These are phyloP conservation scores for Podaxis sp. DNA, from an alignment of 768 basidiomycete species.

Conservation along the genomic window DNA sequence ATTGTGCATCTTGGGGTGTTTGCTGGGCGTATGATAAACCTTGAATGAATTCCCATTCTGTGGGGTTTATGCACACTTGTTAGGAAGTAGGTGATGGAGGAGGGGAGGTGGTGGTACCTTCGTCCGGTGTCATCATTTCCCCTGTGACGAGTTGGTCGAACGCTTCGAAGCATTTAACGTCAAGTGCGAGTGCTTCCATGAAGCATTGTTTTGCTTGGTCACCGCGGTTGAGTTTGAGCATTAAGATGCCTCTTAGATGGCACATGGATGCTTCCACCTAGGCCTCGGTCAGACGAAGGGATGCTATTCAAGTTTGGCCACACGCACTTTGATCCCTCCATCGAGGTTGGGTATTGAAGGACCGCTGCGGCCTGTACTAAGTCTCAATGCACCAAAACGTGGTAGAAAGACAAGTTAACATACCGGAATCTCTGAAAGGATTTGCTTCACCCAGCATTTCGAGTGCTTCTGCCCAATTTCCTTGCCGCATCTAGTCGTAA, in stretches of 20 bases:
- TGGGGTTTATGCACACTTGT: neutral
- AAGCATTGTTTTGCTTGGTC: constrained; percentile 93
- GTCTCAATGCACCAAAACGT: neutral
- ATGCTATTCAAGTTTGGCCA: neutral
- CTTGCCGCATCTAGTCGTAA: constrained; percentile 64
- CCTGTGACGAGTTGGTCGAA: constrained; percentile 88
- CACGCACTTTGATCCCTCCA: constrained; percentile 87
- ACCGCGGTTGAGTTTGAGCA: constrained; percentile 90
- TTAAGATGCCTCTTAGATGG: constrained; percentile 87
- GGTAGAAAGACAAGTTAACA: constrained; percentile 12
- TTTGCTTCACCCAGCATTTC: constrained; percentile 94
- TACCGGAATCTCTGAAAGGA: constrained; percentile 76
- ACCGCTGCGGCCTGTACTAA: constrained; percentile 53
- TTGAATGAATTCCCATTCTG: constrained; percentile 97
- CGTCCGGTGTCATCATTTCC: constrained; percentile 94
- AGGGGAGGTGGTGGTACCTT: constrained; percentile 58
- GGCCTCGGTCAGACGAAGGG: neutral
- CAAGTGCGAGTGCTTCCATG: constrained; percentile 91
- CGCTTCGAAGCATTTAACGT: constrained; percentile 96
- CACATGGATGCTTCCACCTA: constrained; percentile 98
- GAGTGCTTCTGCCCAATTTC: constrained; percentile 88
- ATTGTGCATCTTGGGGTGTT: constrained; percentile 83
- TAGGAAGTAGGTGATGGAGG: neutral
- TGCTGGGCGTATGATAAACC: constrained; percentile 80
- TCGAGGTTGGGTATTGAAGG: constrained; percentile 78